Conservation (phyloP, 331 rosid species). For the Rosa hybrid region DNA sequence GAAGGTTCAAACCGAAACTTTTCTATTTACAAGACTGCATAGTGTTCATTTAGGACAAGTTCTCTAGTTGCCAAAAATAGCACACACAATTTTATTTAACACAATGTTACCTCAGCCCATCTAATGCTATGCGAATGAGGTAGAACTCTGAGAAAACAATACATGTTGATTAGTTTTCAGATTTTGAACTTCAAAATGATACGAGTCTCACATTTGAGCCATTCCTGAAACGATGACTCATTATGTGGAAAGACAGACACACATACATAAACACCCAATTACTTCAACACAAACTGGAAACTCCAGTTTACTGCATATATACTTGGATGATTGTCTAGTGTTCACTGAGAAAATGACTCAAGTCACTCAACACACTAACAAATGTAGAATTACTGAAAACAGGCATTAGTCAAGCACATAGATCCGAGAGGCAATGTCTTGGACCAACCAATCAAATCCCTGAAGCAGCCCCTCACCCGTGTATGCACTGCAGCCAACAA, state of each 20-base stretch:
- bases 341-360: neutral
- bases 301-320: neutral
- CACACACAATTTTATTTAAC: no score
- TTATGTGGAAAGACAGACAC: neutral
- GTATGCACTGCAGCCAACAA: slow-evolving; percentile 80
- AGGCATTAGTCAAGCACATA: slow-evolving; percentile 60
- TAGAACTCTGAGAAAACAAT: no score
- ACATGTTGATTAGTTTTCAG: no score
- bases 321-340: neutral
- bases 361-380: neutral
- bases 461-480: slow-evolving; percentile 78
- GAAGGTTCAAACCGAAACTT: no score
- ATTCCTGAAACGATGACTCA: neutral
- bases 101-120: no score
- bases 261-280: neutral
- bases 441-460: slow-evolving; percentile 89
- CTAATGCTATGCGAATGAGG: no score
- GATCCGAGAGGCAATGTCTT: slow-evolving; percentile 83
- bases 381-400: neutral
- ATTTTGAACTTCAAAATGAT: no score
- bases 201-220: neutral
- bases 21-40: no score
- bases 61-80: no score
- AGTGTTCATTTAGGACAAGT: no score
- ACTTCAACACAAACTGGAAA: neutral